Conservation (phyloP, 2,329 filamentous ascomycete genomes). For the Aspergillus alliaceus region DNA sequence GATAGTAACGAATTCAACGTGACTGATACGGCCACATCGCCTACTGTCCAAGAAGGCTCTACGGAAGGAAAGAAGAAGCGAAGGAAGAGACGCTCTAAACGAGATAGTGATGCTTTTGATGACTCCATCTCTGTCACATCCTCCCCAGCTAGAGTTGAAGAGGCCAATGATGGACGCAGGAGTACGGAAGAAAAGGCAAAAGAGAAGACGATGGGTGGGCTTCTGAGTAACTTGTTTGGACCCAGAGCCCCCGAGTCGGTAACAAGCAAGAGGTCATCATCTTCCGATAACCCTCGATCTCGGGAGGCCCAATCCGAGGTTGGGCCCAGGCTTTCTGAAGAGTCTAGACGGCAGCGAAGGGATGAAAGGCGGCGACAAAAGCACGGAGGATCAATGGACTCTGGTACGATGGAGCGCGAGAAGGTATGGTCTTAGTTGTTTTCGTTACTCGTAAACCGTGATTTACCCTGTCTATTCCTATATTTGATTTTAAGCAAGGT, state of each 20-base stretch:
- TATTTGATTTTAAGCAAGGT: constrained; percentile 21
- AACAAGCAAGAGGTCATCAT: constrained; percentile 25
- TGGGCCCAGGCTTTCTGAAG: constrained; percentile 32
- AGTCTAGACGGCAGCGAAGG: constrained; percentile 38
- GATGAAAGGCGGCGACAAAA: constrained; percentile 37
- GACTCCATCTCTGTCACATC: constrained; percentile 38
- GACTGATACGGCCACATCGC: constrained; percentile 12
- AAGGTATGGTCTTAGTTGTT: constrained; percentile 41
- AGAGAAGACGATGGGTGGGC: constrained; percentile 31
- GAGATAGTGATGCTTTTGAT: constrained; percentile 32
- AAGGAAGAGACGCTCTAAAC: constrained; percentile 29
- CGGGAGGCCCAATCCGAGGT: constrained; percentile 39
- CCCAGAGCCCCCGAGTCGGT: constrained; percentile 35
- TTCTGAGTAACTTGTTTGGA: constrained; percentile 40
- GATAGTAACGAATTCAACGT: constrained; percentile 23
- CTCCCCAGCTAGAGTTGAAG: constrained; percentile 31
- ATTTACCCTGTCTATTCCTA: constrained; percentile 25
- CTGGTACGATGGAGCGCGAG: constrained; percentile 32
- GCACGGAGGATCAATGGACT: constrained; percentile 39
- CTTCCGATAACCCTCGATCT: constrained; percentile 27
- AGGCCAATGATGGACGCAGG: constrained; percentile 31
- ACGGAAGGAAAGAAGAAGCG: constrained; percentile 25
- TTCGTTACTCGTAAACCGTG: constrained; percentile 29
- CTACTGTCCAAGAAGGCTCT: constrained; percentile 11
- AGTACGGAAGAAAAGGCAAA: constrained; percentile 35